These are phyloP conservation scores for Globisporangium parvum DNA, from an alignment of 352 stramenopile genomes.

Conservation along the genomic window DNA sequence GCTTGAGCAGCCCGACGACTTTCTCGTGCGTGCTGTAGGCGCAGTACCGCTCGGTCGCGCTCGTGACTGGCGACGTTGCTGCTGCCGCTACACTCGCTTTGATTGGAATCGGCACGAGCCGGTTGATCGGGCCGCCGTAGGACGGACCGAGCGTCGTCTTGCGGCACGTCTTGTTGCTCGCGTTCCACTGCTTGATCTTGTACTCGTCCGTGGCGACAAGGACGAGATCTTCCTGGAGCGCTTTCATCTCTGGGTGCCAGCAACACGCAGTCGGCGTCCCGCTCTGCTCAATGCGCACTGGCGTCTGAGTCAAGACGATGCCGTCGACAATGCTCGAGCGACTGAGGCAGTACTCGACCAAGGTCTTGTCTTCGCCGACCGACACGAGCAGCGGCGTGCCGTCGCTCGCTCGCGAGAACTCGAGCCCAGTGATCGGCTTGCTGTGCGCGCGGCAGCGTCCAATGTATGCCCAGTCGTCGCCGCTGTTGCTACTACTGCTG, in stretches of 20 bases:
- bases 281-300: constrained; percentile 78
- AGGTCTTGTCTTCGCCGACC: constrained; percentile 76
- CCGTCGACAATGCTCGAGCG: constrained; percentile 81
- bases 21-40: constrained; percentile 81
- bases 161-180: constrained; percentile 87
- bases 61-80: neutral
- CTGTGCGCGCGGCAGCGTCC: constrained; percentile 72
- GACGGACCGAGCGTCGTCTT: constrained; percentile 88
- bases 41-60: constrained; percentile 60
- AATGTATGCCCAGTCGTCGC: constrained; percentile 79
- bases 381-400: constrained; percentile 78
- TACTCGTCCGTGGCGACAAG: constrained; percentile 90
- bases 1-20: constrained; percentile 76
- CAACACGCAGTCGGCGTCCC: constrained; percentile 83
- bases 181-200: constrained; percentile 93
- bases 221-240: constrained; percentile 83
- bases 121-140: constrained; percentile 87
- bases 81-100: constrained; percentile 1
- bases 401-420: constrained; percentile 77
- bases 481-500: constrained; percentile 13
- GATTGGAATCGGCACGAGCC: constrained; percentile 56
- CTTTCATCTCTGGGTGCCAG: constrained; percentile 83
- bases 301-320: constrained; percentile 68
- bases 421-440: constrained; percentile 81
- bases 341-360: constrained; percentile 88